phyloP scores from a whole-genome alignment of 495 filamentous ascomycete genomes.

The Bacidia gigantensis region DNA sequence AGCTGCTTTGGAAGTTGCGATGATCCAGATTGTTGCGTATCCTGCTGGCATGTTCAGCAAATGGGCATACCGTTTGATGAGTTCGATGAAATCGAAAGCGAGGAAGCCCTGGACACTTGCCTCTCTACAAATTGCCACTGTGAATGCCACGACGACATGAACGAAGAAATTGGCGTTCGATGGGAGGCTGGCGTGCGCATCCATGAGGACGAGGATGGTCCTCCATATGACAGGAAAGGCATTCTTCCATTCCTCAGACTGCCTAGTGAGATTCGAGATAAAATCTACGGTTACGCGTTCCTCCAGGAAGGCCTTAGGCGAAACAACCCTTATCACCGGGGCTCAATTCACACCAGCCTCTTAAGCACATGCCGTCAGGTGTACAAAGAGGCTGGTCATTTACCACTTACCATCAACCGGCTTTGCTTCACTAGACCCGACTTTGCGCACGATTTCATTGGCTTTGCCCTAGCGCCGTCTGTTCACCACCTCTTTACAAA shows the following conservation, averaged over 20 bases:
- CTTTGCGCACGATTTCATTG: constrained; percentile 1
- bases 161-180: background rate
- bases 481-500: background rate
- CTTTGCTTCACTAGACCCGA: constrained; percentile 2
- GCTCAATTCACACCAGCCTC: constrained; percentile 10
- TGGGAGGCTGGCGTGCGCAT: background rate
- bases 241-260: constrained; percentile 14
- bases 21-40: constrained; percentile 4
- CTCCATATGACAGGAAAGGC: constrained; percentile 3
- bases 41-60: constrained; percentile 1
- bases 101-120: background rate
- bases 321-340: background rate
- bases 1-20: constrained; percentile 6
- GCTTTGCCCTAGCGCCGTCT: background rate
- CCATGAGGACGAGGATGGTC: background rate
- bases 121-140: background rate
- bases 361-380: constrained; percentile 18
- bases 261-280: constrained; percentile 13
- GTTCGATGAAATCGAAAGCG: background rate
- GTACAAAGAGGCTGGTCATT: constrained; percentile 9
- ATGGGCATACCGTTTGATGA: background rate
- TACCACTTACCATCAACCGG: constrained; percentile 7
- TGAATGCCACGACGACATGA: background rate
- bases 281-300: constrained; percentile 17
- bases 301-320: constrained; percentile 5